Evolutionary conservation across 1,139 yeast species (phyloP).

Genomic region (Candida sp.): DNA sequence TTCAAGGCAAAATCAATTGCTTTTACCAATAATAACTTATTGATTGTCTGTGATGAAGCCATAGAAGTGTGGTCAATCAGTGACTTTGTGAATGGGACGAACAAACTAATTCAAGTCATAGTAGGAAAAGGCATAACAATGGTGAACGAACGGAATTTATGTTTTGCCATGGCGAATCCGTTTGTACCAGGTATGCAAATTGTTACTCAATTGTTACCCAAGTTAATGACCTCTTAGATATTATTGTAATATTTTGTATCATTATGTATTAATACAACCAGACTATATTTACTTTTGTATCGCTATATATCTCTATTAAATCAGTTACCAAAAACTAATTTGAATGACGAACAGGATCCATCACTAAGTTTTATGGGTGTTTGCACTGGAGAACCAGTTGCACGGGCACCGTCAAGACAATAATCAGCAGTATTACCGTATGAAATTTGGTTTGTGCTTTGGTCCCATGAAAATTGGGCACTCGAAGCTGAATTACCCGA

Average conservation of each 20-base stretch:
- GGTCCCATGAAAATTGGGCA: conserved; percentile 53
- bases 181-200: conserved; percentile 61
- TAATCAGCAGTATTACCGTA: conserved; percentile 66
- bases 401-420: conserved; percentile 42
- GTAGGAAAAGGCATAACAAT: conserved; percentile 64
- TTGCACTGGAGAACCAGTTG: conserved; percentile 51
- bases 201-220: conserved; percentile 21
- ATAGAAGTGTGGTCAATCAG: conserved; percentile 68
- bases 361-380: conserved; percentile 50
- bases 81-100: conserved; percentile 45
- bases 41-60: conserved; percentile 64
- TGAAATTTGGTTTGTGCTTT: conserved; percentile 42
- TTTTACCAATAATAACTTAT: conserved; percentile 54
- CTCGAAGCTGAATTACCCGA: conserved; percentile 27
- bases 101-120: conserved; percentile 65
- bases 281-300: neutral
- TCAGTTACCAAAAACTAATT: neutral
- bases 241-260: neutral
- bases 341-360: conserved; percentile 21
- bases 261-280: neutral
- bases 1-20: conserved; percentile 59
- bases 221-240: neutral
- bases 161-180: conserved; percentile 71
- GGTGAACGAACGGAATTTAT: conserved; percentile 41
- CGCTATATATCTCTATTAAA: too few species aligned